These are phyloP conservation scores for Eucalyptus urophylla DNA, from an alignment of 345 rosid species.

Conservation along the genomic window DNA sequence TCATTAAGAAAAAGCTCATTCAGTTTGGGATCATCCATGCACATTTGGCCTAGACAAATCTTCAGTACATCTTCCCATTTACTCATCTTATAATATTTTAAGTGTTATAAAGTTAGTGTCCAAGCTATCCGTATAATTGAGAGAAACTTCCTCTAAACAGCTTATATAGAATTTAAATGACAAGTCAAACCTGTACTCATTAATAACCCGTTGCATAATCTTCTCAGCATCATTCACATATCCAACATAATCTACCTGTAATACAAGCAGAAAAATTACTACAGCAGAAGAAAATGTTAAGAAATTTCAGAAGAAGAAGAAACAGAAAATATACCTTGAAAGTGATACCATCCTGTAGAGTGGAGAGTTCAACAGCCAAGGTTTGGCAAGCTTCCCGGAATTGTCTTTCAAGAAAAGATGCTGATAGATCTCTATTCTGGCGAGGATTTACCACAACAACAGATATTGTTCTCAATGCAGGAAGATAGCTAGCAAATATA, in stretches of 20 bases:
- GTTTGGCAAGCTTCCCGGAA: conserved; percentile 79
- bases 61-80: not conserved
- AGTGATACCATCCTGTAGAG: conserved; percentile 16
- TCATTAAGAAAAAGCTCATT: not conserved
- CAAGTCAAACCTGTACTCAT: conserved; percentile 56
- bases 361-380: conserved; percentile 36
- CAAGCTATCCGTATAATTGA: not conserved
- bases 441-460: conserved; percentile 70
- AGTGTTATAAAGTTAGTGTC: not conserved
- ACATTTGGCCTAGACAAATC: not conserved
- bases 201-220: conserved; percentile 57
- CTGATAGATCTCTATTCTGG: conserved; percentile 48
- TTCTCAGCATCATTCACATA: conserved; percentile 62
- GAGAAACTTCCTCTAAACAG: not conserved
- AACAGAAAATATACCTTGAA: conserved; percentile 39
- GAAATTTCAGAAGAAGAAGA: not conserved
- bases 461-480: conserved; percentile 31
- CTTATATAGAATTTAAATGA: not conserved
- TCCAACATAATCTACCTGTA: conserved; percentile 81
- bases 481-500: conserved; percentile 53
- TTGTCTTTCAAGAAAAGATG: conserved; percentile 70
- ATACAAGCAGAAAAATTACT: not conserved
- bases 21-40: not conserved
- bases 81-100: not conserved
- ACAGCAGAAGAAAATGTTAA: not conserved